Evolutionary conservation across 2,329 filamentous ascomycete species (phyloP).

Genomic region (Ilyonectria robusta): DNA sequence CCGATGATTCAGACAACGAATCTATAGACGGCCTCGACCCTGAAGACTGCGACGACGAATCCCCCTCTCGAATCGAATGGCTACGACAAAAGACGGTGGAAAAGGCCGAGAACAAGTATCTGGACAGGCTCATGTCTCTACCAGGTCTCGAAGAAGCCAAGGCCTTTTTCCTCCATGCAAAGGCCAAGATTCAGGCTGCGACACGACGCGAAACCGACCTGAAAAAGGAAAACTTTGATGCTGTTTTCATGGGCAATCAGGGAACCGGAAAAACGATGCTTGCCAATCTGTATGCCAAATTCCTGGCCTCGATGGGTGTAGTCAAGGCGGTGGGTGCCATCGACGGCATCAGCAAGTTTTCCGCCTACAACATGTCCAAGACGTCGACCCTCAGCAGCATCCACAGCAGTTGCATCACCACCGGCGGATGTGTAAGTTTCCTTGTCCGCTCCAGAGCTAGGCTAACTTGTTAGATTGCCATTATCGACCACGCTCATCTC

Average conservation of each 20-base stretch:
- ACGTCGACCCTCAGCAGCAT: conserved; percentile 59
- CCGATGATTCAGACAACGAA: conserved; percentile 45
- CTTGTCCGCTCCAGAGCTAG: background rate
- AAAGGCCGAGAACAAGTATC: conserved; percentile 63
- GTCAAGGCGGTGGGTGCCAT: conserved; percentile 59
- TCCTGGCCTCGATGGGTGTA: conserved; percentile 47
- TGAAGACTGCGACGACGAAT: conserved; percentile 54
- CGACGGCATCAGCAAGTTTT: conserved; percentile 51
- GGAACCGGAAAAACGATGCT: conserved; percentile 50
- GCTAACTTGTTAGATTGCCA: conserved; percentile 44
- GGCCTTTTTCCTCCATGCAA: conserved; percentile 63
- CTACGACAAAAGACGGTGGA: conserved; percentile 61
- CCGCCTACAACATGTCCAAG: conserved; percentile 49
- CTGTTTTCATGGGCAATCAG: conserved; percentile 49
- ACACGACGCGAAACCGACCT: conserved; percentile 63
- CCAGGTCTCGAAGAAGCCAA: conserved; percentile 76
- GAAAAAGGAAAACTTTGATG: conserved; percentile 57
- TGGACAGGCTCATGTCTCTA: conserved; percentile 74
- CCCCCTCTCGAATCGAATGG: conserved; percentile 57
- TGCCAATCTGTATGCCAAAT: conserved; percentile 49
- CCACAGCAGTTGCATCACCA: conserved; percentile 54
- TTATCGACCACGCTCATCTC: conserved; percentile 50
- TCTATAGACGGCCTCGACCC: conserved; percentile 49
- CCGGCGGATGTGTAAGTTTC: conserved; percentile 69
- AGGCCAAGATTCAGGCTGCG: conserved; percentile 64